Evolutionary conservation across 2,329 filamentous ascomycete genomes (phyloP).

Genomic region (Cytospora mali): DNA sequence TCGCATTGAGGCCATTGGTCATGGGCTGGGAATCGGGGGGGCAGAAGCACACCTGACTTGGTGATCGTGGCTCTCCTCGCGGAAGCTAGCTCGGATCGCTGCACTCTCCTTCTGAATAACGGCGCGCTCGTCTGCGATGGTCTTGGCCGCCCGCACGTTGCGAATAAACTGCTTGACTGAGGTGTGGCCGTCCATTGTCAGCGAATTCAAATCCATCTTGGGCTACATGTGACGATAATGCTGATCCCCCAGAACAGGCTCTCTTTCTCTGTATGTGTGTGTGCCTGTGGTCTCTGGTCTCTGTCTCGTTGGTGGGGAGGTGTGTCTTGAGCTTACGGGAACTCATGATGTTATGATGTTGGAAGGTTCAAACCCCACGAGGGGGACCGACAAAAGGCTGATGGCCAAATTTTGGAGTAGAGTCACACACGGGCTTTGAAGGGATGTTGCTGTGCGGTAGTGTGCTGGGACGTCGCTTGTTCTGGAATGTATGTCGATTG

Average conservation of each 20-base stretch:
- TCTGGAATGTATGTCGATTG: conserved; percentile 10
- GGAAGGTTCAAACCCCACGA: conserved; percentile 25
- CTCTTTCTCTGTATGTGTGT: background rate
- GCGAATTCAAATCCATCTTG: conserved; percentile 22
- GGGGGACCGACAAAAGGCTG: conserved; percentile 21
- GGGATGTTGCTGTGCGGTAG: conserved; percentile 7
- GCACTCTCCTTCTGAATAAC: conserved; percentile 99
- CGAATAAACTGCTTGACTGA: conserved; percentile 99
- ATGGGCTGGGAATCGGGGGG: background rate
- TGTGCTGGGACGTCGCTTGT: conserved; percentile 4
- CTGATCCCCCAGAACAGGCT: background rate
- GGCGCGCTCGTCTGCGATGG: conserved; percentile 96
- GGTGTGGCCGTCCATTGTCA: conserved; percentile 29
- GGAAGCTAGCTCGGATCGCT: conserved; percentile 93
- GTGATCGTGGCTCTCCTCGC: conserved; percentile 93
- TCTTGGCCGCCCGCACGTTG: conserved; percentile 97
- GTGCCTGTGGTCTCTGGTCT: background rate
- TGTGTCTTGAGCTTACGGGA: conserved; percentile 34
- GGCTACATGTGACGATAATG: background rate
- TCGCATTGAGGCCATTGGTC: conserved; percentile 4
- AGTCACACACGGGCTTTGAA: conserved; percentile 7
- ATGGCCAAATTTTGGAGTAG: conserved; percentile 10
- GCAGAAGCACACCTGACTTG: conserved; percentile 70
- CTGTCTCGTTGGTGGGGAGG: conserved; percentile 10
- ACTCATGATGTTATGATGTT: conserved; percentile 37